Percentiles rank a stretch among this genome's conserved stretches.
Evolutionary conservation across 345 rosid genomes (phyloP).

Genomic region (Eucalyptus erythrocorys): DNA sequence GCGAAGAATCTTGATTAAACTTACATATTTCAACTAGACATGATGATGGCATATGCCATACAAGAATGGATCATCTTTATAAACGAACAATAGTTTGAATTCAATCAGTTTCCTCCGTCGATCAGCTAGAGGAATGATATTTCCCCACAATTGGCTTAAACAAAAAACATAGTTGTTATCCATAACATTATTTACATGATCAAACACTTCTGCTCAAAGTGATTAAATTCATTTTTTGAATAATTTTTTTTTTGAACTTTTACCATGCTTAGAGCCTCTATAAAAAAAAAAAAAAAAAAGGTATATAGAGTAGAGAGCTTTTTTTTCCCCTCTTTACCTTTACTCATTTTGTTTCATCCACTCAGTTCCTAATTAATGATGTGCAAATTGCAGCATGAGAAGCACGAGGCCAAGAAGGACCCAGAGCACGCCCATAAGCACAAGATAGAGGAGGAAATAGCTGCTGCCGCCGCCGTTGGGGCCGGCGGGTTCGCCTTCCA

Average conservation of each 20-base stretch:
- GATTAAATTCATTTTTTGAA: neutral
- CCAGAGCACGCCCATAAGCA: constrained; percentile 48
- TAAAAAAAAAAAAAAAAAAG: neutral
- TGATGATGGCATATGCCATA: neutral
- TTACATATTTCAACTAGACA: neutral
- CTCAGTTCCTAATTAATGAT: neutral
- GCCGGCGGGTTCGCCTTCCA: constrained; percentile 31
- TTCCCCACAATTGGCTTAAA: neutral
- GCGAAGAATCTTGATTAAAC: neutral
- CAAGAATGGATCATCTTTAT: neutral
- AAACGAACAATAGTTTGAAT: neutral
- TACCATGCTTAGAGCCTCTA: neutral
- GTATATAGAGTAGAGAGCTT: neutral
- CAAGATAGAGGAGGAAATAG: constrained; percentile 38
- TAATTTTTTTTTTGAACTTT: neutral
- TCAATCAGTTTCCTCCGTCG: neutral
- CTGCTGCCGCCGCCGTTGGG: constrained; percentile 20
- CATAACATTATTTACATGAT: neutral
- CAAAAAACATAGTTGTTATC: neutral
- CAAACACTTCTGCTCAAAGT: neutral
- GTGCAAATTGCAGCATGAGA: constrained; percentile 2
- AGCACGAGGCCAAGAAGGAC: constrained; percentile 26
- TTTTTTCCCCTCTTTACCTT: neutral
- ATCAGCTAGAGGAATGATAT: neutral
- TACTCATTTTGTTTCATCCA: neutral